These are phyloP conservation scores for Ustilago curta DNA, from an alignment of 1,284 basidiomycete species.

Conservation along the genomic window DNA sequence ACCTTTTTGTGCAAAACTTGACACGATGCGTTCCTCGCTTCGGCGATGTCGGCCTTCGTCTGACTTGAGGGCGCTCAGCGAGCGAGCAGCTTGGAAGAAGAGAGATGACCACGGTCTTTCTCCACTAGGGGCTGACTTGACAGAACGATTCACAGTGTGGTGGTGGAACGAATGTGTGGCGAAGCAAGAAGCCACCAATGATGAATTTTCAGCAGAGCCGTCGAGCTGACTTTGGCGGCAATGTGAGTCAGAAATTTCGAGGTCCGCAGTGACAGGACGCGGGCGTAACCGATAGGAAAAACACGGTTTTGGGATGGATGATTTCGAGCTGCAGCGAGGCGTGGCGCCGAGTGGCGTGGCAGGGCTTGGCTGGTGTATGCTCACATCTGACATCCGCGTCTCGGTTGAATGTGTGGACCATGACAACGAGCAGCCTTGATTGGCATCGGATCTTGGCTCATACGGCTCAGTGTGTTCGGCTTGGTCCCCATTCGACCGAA, in stretches of 20 bases:
- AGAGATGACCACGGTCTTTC: too few relatives aligned
- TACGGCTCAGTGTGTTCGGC: too few relatives aligned
- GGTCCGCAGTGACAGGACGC: not conserved
- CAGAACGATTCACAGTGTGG: too few relatives aligned
- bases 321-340: slow-evolving; percentile 8
- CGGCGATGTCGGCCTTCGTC: not conserved
- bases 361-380: too few relatives aligned
- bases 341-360: not conserved
- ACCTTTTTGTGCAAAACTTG: not conserved
- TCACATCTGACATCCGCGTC: too few relatives aligned
- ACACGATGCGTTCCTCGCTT: slow-evolving; percentile 1
- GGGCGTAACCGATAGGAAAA: not conserved
- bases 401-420: too few relatives aligned
- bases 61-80: too few relatives aligned
- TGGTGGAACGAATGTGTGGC: not conserved
- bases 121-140: too few relatives aligned
- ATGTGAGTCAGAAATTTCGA: slow-evolving; percentile 16
- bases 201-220: not conserved
- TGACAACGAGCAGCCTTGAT: too few relatives aligned
- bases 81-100: too few relatives aligned
- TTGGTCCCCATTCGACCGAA: too few relatives aligned
- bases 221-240: slow-evolving; percentile 5
- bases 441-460: too few relatives aligned
- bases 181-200: slow-evolving; percentile 3
- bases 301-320: not conserved